Conservation (phyloP, 495 filamentous ascomycete species). For the Astrocystis sublimbata region DNA sequence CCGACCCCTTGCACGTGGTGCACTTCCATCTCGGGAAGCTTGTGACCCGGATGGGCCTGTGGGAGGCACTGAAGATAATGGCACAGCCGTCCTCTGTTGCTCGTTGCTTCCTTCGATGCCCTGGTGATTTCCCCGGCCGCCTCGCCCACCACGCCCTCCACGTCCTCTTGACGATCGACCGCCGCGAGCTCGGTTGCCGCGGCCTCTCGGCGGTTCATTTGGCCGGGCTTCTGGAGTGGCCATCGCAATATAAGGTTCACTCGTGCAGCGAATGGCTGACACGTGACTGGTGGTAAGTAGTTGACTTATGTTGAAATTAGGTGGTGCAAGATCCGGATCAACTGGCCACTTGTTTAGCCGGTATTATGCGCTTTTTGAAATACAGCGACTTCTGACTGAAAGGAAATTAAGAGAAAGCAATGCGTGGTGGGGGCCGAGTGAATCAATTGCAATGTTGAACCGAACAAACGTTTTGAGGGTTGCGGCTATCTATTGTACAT, state of each 20-base stretch:
- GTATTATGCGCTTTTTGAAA: conserved; percentile 51
- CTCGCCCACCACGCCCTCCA: conserved; percentile 3
- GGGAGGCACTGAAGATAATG: background rate
- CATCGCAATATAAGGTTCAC: conserved; percentile 12
- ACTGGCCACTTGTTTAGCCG: background rate
- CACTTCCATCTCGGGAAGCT: background rate
- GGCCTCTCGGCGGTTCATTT: conserved; percentile 8
- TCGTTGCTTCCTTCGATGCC: conserved; percentile 2
- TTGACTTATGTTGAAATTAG: background rate
- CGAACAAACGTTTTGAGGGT: background rate
- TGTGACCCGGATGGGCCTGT: background rate
- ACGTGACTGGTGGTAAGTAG: background rate
- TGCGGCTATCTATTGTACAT: conserved; percentile 3
- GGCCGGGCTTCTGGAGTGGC: conserved; percentile 16
- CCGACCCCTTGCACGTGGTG: conserved; percentile 22
- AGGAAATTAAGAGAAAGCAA: background rate
- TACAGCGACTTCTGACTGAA: conserved; percentile 52
- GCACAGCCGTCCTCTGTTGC: conserved; percentile 4
- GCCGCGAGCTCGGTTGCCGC: conserved; percentile 25
- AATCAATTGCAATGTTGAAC: background rate
- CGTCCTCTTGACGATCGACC: conserved; percentile 24
- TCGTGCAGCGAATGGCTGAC: background rate
- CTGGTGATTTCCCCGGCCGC: conserved; percentile 34
- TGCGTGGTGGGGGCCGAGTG: background rate
- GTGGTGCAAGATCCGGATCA: background rate